Evolutionary conservation across 805 yeast genomes (phyloP).

Genomic region (Kodamaea leandrae): DNA sequence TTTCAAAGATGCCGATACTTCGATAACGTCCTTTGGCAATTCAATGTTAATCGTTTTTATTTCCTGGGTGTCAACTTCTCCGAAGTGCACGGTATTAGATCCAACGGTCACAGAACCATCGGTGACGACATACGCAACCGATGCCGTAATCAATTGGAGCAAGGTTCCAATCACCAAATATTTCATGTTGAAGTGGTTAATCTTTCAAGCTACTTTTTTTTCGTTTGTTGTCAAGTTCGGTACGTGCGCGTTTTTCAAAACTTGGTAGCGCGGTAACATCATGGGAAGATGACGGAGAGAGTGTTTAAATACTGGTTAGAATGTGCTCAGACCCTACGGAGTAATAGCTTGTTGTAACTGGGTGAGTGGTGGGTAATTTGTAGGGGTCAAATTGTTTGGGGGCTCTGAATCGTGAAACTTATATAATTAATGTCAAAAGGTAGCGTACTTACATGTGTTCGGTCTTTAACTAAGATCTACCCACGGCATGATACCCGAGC

Average conservation of each 20-base stretch:
- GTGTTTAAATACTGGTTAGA: too few species aligned
- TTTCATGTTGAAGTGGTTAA: constrained; percentile 18
- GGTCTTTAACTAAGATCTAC: too few species aligned
- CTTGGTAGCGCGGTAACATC: constrained; percentile 2
- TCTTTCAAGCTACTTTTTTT: constrained; percentile 3
- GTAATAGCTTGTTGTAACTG: too few species aligned
- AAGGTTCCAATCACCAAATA: constrained; percentile 16
- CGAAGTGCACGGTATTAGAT: constrained; percentile 23
- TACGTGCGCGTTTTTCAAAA: constrained; percentile 2
- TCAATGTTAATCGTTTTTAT: constrained; percentile 29
- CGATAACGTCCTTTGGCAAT: constrained; percentile 31
- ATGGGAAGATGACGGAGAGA: not conserved
- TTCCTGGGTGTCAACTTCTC: constrained; percentile 31
- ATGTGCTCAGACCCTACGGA: too few species aligned
- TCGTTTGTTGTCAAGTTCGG: constrained; percentile 6
- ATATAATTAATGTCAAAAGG: too few species aligned
- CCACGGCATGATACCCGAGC: too few species aligned
- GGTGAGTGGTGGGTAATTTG: too few species aligned
- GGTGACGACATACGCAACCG: constrained; percentile 27
- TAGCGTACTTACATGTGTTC: too few species aligned
- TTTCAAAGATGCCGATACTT: constrained; percentile 24
- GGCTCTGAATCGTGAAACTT: too few species aligned
- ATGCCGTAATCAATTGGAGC: constrained; percentile 20
- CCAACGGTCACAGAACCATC: constrained; percentile 31
- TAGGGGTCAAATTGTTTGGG: too few species aligned